Percentiles rank a stretch among this genome's conserved stretches.
phyloP scores from a whole-genome alignment of 169 alveolate genomes.

The Babesia bovis region DNA sequence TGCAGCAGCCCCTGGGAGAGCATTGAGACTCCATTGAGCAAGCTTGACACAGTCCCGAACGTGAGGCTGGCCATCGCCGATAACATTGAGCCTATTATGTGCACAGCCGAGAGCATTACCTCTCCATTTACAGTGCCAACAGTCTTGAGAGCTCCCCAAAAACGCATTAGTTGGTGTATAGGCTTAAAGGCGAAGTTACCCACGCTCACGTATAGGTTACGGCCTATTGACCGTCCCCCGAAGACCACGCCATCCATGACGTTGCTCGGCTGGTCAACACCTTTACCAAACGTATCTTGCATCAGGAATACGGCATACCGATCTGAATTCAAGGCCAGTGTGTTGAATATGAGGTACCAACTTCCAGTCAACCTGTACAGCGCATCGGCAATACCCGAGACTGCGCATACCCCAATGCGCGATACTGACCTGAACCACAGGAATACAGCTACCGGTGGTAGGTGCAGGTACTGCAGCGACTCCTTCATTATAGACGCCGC shows the following conservation, averaged over 20 bases:
- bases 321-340: constrained; percentile 56
- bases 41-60: constrained; percentile 57
- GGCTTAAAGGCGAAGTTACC: constrained; percentile 69
- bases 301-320: constrained; percentile 55
- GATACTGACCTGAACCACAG: constrained; percentile 41
- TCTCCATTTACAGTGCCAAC: constrained; percentile 34
- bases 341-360: constrained; percentile 57
- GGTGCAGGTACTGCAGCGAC: constrained; percentile 47
- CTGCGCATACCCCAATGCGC: constrained; percentile 25
- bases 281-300: constrained; percentile 66
- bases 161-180: constrained; percentile 53
- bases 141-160: constrained; percentile 27
- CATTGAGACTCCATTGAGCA: constrained; percentile 69
- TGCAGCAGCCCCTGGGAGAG: constrained; percentile 71
- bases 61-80: constrained; percentile 48
- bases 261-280: constrained; percentile 73
- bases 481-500: constrained; percentile 43
- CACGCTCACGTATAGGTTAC: constrained; percentile 66
- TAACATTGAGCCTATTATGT: constrained; percentile 63
- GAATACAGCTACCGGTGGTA: constrained; percentile 59
- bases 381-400: constrained; percentile 66
- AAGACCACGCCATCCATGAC: constrained; percentile 72
- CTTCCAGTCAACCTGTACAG: constrained; percentile 61
- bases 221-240: constrained; percentile 70
- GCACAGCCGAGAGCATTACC: constrained; percentile 56